Conservation (phyloP, 441 rosid species). For the Iberis amara region DNA sequence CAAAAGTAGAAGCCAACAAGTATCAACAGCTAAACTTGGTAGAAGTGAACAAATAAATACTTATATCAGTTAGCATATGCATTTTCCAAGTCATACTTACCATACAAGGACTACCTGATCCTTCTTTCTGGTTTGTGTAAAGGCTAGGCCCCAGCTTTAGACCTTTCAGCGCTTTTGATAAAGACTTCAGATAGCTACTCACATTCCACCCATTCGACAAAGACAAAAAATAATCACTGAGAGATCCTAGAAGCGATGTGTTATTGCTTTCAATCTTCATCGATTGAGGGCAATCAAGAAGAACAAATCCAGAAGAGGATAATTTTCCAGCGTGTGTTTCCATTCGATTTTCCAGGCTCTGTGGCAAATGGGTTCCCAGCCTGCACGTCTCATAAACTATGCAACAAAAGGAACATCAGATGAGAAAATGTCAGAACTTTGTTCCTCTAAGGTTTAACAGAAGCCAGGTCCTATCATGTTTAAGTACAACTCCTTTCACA, state of each 20-base stretch:
- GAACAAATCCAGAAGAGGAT: constrained; percentile 77
- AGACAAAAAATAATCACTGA: constrained; percentile 94
- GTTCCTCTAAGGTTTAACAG: background rate
- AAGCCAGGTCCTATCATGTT: constrained; percentile 13
- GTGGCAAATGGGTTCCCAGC: constrained; percentile 93
- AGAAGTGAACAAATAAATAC: constrained; percentile 13
- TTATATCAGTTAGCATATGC: constrained; percentile 4
- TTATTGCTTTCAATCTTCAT: constrained; percentile 96
- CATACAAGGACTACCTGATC: constrained; percentile 66
- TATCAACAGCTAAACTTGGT: constrained; percentile 16
- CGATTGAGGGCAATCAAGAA: constrained; percentile 95
- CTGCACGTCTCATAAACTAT: constrained; percentile 95
- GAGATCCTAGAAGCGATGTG: constrained; percentile 91
- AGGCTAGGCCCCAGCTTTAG: constrained; percentile 65
- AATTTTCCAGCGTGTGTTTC: constrained; percentile 71
- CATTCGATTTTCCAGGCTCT: constrained; percentile 76
- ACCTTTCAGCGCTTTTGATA: constrained; percentile 86
- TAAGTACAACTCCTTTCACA: constrained; percentile 7
- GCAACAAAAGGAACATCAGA: constrained; percentile 22
- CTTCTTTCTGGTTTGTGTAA: constrained; percentile 81
- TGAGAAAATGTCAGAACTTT: background rate
- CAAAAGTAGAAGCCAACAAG: constrained; percentile 25
- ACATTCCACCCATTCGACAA: constrained; percentile 98
- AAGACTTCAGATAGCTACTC: constrained; percentile 92
- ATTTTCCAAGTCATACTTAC: constrained; percentile 42